Percentiles rank a stretch among this genome's conserved stretches.
Conservation (phyloP, 2,329 filamentous ascomycete species). For the Epichloe sp. region DNA sequence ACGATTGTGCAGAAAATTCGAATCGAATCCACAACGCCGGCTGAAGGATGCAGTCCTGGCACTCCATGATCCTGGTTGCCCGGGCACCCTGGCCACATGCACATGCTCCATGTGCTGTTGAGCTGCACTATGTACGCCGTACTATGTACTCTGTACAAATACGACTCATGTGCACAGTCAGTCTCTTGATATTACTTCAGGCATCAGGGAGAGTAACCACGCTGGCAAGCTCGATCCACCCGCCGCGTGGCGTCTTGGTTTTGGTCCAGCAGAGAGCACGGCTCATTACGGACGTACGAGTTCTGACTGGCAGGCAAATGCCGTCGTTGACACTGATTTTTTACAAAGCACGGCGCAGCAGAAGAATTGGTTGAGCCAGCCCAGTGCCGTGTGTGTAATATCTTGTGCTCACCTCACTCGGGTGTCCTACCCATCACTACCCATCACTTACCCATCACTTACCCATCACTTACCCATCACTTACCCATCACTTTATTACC, state of each 20-base stretch:
- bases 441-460: too few species aligned
- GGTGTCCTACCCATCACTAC: too few species aligned
- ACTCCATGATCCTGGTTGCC: not conserved
- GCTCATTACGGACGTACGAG: too few species aligned
- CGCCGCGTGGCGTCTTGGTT: conserved; percentile 6
- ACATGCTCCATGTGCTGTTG: not conserved
- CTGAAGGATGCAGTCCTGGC: not conserved
- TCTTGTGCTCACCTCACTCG: too few species aligned
- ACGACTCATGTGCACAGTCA: not conserved
- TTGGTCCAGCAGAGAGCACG: not conserved
- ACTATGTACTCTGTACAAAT: not conserved
- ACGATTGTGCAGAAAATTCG: not conserved
- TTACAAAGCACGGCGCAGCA: too few species aligned
- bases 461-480: too few species aligned
- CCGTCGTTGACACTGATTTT: not conserved
- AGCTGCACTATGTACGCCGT: too few species aligned
- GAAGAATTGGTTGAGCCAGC: not conserved
- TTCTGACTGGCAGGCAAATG: not conserved
- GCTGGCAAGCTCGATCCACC: not conserved
- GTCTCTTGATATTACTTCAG: not conserved
- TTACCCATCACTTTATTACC: too few species aligned
- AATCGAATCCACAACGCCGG: not conserved
- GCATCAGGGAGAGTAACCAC: not conserved
- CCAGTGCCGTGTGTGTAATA: not conserved
- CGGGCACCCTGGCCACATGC: not conserved